Conservation (phyloP, 192 early-diverging fungal species). For the Entomortierella parvispora region DNA sequence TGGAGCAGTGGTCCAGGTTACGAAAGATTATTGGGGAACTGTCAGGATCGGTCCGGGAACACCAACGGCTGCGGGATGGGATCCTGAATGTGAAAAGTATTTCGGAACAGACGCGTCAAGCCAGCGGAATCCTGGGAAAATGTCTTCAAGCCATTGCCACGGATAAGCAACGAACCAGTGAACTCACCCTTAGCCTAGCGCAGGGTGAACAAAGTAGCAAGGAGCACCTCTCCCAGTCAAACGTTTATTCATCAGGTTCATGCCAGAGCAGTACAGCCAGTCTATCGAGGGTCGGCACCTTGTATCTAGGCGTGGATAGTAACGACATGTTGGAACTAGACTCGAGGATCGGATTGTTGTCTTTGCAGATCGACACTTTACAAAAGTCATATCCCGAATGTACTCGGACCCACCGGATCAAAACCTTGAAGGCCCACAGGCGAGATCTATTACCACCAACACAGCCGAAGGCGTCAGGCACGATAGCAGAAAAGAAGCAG, state of each 20-base stretch:
- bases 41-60: slow-evolving; percentile 29
- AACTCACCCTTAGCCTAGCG: slow-evolving; percentile 2
- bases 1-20: slow-evolving; percentile 30
- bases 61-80: slow-evolving; percentile 44
- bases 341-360: slow-evolving; percentile 32
- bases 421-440: neutral
- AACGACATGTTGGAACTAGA: slow-evolving; percentile 51
- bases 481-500: slow-evolving; percentile 40
- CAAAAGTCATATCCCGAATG: slow-evolving; percentile 48
- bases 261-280: slow-evolving; percentile 7
- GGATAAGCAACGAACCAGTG: slow-evolving; percentile 16
- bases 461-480: neutral
- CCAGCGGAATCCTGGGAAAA: slow-evolving; percentile 21
- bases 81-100: slow-evolving; percentile 37
- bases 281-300: neutral
- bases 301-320: slow-evolving; percentile 27
- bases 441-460: slow-evolving; percentile 2
- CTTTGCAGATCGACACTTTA: slow-evolving; percentile 27
- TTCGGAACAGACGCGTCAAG: slow-evolving; percentile 26
- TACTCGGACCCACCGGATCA: slow-evolving; percentile 1
- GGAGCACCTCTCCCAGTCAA: neutral
- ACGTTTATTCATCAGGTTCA: neutral
- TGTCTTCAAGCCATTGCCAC: slow-evolving; percentile 28
- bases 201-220: neutral
- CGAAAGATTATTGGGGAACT: slow-evolving; percentile 27